Base-by-base conservation (phyloP, 441 rosid species). In the Mallotus japonicus region DNA sequence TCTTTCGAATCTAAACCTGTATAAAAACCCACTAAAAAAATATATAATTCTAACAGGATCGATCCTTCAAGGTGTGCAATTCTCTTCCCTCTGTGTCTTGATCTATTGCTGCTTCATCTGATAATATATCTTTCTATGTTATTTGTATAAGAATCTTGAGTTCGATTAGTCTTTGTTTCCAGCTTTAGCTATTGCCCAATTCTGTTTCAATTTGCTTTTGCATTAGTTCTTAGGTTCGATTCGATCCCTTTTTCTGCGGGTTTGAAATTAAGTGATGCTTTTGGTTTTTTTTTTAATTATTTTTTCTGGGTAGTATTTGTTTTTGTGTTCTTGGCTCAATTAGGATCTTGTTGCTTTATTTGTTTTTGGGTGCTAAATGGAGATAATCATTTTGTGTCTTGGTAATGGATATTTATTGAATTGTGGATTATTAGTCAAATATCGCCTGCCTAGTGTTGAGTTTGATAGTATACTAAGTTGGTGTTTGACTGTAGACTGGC, bases 281-380 rank as follows among this genome's bases (percentile, higher is more conserved):
- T 37, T 37, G 40, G 1, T 6, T 37, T 37, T 37, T 37, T 50
- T 19, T 46, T 65, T 11, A 0, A 10, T 19, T 56, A 6, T 17
- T 6, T 3, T 56, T 19, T 56, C 60, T 56, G 60, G 60, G 28
- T 28, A 44, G 28, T 28, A 19, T 51, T 50, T 16, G 3, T 16
- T 28, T 56, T 8, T 53, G 47, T 20, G 40, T 69, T 56, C 42
- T 56, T 69, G 5, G 13, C 14, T 32, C 63, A 40, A 28, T 22
- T 56, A 53, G 51, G 53, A 69, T 69, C 62, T 42, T 69, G 24
- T 42, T 34, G 17, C 60, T 68, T 54, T 46, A 34, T 34, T 55
- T 5, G 17, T 54, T 54, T 37, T 0, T 54, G 50, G 50, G 50
- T 54, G 60, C 60, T 32, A 4, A 53, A 16, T 46, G 61, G 24